Percentiles rank a stretch among this genome's conserved stretches.
These are phyloP conservation scores for Rhipidocladum racemiflorum DNA, from an alignment of 176 grass and related monocot species.

Conservation along the genomic window DNA sequence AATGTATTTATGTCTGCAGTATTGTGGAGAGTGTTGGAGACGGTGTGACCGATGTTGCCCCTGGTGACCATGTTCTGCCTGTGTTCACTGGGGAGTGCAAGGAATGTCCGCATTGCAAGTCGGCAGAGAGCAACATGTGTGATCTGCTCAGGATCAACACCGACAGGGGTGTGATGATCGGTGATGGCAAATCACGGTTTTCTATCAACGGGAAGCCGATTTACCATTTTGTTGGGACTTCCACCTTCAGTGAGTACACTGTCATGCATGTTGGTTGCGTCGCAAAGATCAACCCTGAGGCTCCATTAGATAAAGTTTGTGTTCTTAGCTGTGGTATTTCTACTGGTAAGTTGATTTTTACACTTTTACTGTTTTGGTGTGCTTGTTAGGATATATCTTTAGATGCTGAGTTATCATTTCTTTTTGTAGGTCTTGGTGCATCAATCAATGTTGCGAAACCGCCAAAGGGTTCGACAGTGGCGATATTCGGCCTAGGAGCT, in stretches of 20 bases:
- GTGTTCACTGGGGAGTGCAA: slow-evolving; percentile 93
- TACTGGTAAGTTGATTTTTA: slow-evolving; percentile 35
- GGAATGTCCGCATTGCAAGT: slow-evolving; percentile 76
- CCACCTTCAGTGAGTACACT: slow-evolving; percentile 86
- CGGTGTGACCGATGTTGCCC: slow-evolving; percentile 68
- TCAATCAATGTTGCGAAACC: slow-evolving; percentile 88
- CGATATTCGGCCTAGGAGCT: slow-evolving; percentile 84
- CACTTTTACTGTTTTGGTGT: not conserved
- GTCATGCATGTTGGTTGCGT: slow-evolving; percentile 74
- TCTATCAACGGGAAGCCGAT: slow-evolving; percentile 73
- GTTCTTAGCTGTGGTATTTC: slow-evolving; percentile 88
- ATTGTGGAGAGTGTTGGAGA: slow-evolving; percentile 92
- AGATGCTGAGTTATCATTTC: not conserved
- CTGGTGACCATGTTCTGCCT: slow-evolving; percentile 88
- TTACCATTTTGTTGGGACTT: slow-evolving; percentile 82
- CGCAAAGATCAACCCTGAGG: slow-evolving; percentile 77
- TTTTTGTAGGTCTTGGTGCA: slow-evolving; percentile 62
- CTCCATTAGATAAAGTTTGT: slow-evolving; percentile 87
- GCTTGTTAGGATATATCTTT: not conserved
- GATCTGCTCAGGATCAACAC: slow-evolving; percentile 82
- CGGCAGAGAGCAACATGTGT: slow-evolving; percentile 84
- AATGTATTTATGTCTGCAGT: slow-evolving; percentile 25
- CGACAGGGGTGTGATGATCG: slow-evolving; percentile 69
- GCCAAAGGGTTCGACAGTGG: slow-evolving; percentile 73
- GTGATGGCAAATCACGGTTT: slow-evolving; percentile 62